These are phyloP conservation scores for Phoma sp. DNA, from an alignment of 2,329 filamentous ascomycete species.

Conservation along the genomic window DNA sequence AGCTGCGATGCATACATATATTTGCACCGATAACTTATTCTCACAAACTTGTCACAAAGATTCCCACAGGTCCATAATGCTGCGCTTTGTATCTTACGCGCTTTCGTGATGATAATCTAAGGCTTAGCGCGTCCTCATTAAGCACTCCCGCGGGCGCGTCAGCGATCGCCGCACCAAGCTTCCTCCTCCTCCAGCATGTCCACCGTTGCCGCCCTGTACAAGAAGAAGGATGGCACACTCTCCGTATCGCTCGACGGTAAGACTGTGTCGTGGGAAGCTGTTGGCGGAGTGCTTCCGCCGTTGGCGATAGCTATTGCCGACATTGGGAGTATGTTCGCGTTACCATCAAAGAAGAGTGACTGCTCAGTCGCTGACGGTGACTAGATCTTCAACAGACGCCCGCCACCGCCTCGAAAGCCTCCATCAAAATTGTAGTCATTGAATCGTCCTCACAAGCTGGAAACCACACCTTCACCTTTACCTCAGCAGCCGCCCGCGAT, in stretches of 20 bases:
- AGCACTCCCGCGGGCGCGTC: conserved; percentile 14
- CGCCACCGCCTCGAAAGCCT: conserved; percentile 84
- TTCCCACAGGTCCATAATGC: not conserved
- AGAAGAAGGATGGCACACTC: conserved; percentile 92
- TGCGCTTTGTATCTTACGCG: not conserved
- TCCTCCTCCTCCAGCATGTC: conserved; percentile 42
- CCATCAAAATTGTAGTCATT: conserved; percentile 89
- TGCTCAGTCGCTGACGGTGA: conserved; percentile 5
- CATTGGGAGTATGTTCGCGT: conserved; percentile 75
- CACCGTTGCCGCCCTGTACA: conserved; percentile 66
- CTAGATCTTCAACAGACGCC: conserved; percentile 94
- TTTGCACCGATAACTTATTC: too few relatives aligned
- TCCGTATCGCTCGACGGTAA: conserved; percentile 75
- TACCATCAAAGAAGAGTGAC: conserved; percentile 5
- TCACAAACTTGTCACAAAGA: not conserved
- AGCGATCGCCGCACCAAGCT: conserved; percentile 13
- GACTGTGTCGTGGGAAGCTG: conserved; percentile 81
- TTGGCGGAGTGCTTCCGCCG: conserved; percentile 65
- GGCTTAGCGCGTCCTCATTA: conserved; percentile 16
- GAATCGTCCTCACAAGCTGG: conserved; percentile 65
- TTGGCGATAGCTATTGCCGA: conserved; percentile 74
- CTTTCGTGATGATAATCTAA: not conserved
- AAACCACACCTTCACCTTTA: conserved; percentile 88
- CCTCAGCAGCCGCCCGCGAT: conserved; percentile 75
- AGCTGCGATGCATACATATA: not conserved